Base-by-base conservation (phyloP, 2,329 filamentous ascomycete genomes). In the Myriosclerotinia curreyana region DNA sequence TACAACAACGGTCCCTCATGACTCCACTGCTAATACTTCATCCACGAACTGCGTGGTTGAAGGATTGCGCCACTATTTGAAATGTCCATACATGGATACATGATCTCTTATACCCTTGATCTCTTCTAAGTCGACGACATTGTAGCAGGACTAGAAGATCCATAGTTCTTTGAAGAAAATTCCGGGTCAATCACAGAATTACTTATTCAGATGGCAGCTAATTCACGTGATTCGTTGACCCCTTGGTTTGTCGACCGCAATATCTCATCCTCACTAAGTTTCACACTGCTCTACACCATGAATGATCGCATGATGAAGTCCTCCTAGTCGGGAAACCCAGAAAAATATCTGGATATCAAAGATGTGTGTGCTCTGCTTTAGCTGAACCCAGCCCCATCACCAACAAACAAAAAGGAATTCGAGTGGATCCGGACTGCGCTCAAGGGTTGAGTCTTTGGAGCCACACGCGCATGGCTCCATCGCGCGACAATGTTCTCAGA, bases 101-200 rank as follows among this genome's bases (percentile, higher is more conserved):
- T 31, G 28, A 31, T 31, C 28, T 31, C 5, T 0, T 5, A 1
- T 5, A 1, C 11, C 44, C 25, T 11, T 34, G 38, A 15, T 20
- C 2, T 1, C 9, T 0, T n/a, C 4, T 11, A 2, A 1, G n/a
- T 34, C 5, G 9, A 3, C n/a, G 25, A 6, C 1, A 15, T n/a
- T 2, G 40, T 5, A 6, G 15, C 40, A 44, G 20, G 15, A 6
- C 8, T 42, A 44, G 42, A 8, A 44, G n/a, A 44, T 8, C 7
- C 1, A 44, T 9, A 44, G 42, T 44, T n/a, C 3, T 44, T 44
- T 44, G 14, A 9, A n/a, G 11, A 11, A 3, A 46, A 31, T 2
- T 34, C 4, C 17, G 12, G 15, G 4, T 17, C 20, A 46, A 36
- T 12, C 20, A 17, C 0, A 7, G 9, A 17, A 25, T 55, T 20